Conservation (phyloP, 2,329 filamentous ascomycete genomes). For the Ustulina deusta region DNA sequence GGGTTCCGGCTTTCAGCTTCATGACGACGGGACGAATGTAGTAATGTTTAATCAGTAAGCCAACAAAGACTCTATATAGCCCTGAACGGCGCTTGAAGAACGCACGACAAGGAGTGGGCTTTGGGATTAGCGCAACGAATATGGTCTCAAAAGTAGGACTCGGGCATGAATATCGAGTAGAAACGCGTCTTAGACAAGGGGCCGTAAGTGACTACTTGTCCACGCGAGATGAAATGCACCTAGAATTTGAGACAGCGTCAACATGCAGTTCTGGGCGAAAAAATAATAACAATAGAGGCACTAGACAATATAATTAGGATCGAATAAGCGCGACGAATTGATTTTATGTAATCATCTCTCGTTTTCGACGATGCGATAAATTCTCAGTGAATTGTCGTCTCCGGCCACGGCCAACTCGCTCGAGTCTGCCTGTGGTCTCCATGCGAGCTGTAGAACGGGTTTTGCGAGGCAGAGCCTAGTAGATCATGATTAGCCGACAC, state of each 20-base stretch:
- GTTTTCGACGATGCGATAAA: constrained; percentile 61
- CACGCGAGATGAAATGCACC: neutral
- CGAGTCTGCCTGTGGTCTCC: constrained; percentile 65
- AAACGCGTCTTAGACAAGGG: constrained; percentile 10
- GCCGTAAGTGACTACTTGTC: neutral
- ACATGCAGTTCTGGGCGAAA: neutral
- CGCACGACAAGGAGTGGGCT: neutral
- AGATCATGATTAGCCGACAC: constrained; percentile 35
- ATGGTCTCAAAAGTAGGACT: constrained; percentile 16
- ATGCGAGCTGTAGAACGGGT: constrained; percentile 74
- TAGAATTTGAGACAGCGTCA: constrained; percentile 15
- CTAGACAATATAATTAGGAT: constrained; percentile 15
- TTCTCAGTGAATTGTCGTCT: constrained; percentile 70
- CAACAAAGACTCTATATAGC: constrained; percentile 24
- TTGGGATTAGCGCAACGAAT: constrained; percentile 12
- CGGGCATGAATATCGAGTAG: constrained; percentile 30
- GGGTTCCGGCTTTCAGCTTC: constrained; percentile 11
- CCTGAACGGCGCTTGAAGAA: neutral
- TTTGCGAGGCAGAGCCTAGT: constrained; percentile 71
- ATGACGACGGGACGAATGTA: constrained; percentile 34
- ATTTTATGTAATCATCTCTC: constrained; percentile 31
- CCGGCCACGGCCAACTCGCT: constrained; percentile 66
- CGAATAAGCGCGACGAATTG: constrained; percentile 4
- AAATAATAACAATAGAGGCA: too few species aligned
- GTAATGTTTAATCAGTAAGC: constrained; percentile 46